Conservation (phyloP, 441 rosid species). For the Eruca vesicaria region DNA sequence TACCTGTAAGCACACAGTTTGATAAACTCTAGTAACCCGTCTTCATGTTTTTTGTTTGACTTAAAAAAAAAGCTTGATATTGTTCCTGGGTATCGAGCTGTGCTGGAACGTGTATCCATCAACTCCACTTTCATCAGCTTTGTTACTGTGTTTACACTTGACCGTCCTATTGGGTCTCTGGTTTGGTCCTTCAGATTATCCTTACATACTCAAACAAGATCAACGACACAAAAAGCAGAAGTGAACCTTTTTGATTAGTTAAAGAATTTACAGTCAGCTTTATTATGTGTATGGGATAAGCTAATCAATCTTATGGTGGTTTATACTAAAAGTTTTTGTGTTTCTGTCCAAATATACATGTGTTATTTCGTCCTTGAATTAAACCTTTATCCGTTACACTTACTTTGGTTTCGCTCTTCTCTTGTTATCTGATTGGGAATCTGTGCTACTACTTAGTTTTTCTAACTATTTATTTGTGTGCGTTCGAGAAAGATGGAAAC, state of each 20-base stretch:
- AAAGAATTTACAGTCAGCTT: not conserved
- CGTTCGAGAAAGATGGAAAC: not conserved
- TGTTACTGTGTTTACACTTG: conserved; percentile 61
- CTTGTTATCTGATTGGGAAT: not conserved
- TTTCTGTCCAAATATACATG: not conserved
- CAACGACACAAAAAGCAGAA: conserved; percentile 34
- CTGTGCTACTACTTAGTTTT: not conserved
- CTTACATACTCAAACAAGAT: conserved; percentile 42
- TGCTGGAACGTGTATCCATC: conserved; percentile 97
- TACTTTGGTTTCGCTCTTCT: not conserved
- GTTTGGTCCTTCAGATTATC: conserved; percentile 55
- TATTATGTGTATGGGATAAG: not conserved
- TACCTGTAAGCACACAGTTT: not conserved
- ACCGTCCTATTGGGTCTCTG: conserved; percentile 69
- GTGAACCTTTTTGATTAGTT: conserved; percentile 23
- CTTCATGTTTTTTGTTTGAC: conserved; percentile 23
- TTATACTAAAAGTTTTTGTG: not conserved
- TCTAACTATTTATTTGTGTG: not conserved
- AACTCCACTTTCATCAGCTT: conserved; percentile 56
- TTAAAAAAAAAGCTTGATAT: conserved; percentile 42
- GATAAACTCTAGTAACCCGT: too few relatives aligned
- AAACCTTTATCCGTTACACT: not conserved
- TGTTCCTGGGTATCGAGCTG: conserved; percentile 67
- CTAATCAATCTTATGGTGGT: not conserved
- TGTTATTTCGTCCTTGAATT: not conserved